Percentiles rank a stretch among this genome's conserved stretches.
These are phyloP conservation scores for Suillus subaureus DNA, from an alignment of 768 basidiomycete genomes.

Conservation along the genomic window DNA sequence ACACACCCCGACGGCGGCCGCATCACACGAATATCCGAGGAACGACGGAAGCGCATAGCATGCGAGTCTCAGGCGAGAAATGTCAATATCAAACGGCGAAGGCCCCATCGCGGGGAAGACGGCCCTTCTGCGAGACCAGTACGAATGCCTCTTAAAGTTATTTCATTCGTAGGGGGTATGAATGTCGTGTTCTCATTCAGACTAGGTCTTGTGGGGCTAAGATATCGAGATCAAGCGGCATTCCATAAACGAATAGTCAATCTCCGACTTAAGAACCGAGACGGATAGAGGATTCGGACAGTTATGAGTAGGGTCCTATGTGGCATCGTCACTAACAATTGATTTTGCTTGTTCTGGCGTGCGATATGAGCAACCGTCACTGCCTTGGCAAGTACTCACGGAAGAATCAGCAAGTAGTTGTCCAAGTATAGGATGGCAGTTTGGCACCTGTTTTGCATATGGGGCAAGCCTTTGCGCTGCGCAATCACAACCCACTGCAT, in stretches of 20 bases:
- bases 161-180: neutral
- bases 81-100: neutral
- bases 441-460: neutral
- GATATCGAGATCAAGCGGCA: neutral
- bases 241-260: neutral
- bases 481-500: neutral
- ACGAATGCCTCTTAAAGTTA: neutral
- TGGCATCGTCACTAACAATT: neutral
- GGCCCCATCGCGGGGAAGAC: neutral
- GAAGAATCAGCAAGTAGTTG: neutral
- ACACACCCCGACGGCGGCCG: neutral
- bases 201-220: neutral
- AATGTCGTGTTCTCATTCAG: neutral
- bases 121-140: neutral
- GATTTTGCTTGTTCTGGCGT: conserved; percentile 2
- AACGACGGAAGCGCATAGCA: conserved; percentile 3
- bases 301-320: neutral
- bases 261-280: neutral
- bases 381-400: neutral
- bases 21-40: conserved; percentile 5
- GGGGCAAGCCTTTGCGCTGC: neutral
- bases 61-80: conserved; percentile 3
- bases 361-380: neutral
- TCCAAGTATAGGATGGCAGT: neutral
- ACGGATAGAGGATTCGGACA: neutral